A percentile compares a stretch with the other conserved stretches of the same genome.
Conservation (phyloP, 2,329 filamentous ascomycete species). For the Tricladium varicosporioides region DNA sequence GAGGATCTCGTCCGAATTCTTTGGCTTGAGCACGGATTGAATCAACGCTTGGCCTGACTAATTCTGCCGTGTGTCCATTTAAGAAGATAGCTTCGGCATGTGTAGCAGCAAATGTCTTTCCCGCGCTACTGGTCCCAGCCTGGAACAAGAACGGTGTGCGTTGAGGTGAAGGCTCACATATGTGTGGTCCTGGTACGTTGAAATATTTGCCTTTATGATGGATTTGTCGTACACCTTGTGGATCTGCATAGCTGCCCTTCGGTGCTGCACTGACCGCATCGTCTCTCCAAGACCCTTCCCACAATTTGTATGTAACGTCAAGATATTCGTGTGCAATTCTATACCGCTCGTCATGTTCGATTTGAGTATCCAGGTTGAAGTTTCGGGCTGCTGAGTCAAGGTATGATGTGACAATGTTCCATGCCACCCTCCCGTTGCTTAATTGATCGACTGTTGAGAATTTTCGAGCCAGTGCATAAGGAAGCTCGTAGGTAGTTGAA, state of each 20-base stretch:
- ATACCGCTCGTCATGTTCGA: slow-evolving; percentile 67
- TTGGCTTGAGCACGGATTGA: slow-evolving; percentile 55
- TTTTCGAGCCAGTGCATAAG: slow-evolving; percentile 25
- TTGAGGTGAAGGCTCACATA: slow-evolving; percentile 47
- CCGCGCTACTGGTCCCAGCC: slow-evolving; percentile 51
- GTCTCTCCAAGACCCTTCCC: slow-evolving; percentile 28
- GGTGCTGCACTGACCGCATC: slow-evolving; percentile 58
- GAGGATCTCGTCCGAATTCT: slow-evolving; percentile 53
- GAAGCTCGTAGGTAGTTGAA: slow-evolving; percentile 61
- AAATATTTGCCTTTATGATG: slow-evolving; percentile 65
- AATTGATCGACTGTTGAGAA: slow-evolving; percentile 33
- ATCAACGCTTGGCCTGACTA: slow-evolving; percentile 59
- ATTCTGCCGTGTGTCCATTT: slow-evolving; percentile 60
- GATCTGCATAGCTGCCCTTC: slow-evolving; percentile 58
- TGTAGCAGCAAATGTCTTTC: slow-evolving; percentile 49
- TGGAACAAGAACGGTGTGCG: slow-evolving; percentile 46
- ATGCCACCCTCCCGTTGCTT: slow-evolving; percentile 55
- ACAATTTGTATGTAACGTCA: slow-evolving; percentile 29
- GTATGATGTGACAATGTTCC: slow-evolving; percentile 64
- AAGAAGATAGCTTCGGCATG: slow-evolving; percentile 73
- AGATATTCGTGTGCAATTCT: slow-evolving; percentile 62
- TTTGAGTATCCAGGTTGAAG: slow-evolving; percentile 55
- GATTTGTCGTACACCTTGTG: slow-evolving; percentile 59
- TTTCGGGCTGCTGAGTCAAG: slow-evolving; percentile 66
- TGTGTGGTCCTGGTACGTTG: slow-evolving; percentile 61